Base-by-base conservation (phyloP, 805 yeast genomes). In the Candida corydali region DNA sequence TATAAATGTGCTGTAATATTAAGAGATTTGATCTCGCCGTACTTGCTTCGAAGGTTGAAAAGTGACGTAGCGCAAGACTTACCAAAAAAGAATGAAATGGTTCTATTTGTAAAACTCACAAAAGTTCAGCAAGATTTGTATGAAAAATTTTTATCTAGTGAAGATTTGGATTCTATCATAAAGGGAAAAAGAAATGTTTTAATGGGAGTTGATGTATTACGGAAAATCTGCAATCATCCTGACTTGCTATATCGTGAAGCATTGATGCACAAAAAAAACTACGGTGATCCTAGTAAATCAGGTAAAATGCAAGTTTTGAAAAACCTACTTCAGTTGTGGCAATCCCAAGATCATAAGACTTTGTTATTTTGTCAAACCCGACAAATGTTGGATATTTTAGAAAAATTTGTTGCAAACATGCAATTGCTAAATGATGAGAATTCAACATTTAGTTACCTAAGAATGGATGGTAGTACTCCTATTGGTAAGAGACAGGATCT, bases 201-300 rank as follows among this genome's bases (percentile, higher is more conserved):
- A 28, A 85, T 73, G 70, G 98, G 98, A 1, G 91, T 93, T 24
- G 97, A 91, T 58, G 75, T 86, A 17, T 57, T 93, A 37, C 71
- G 98, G 41, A 93, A 93, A 55, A 86, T 93, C 2, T 93, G 98
- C 57, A 93, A 93, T 56, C 98, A 93, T 65, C 98, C 98, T 0
- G 97, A 93, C 57, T 63, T 93, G 38, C 78, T 80, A 3, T 67
- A 70, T 32, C 52, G 74, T 9, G 75, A 73, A 10, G 38, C 51
- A 2, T 47, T 68, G 14, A 37, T 45, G 44, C 54, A 51, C n/a
- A 59, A 58, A 17, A 54, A 54, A 26, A 47, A 61, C 11, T 78
- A 74, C 52, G 86, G 86, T 8, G 73, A 73, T 38, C 76, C 82
- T 2, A 50, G 50, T 8, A 67, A 77, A 45, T 84, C 95, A 0